phyloP scores from a whole-genome alignment of 1,284 basidiomycete genomes.

The Ganoderma lucidum region DNA sequence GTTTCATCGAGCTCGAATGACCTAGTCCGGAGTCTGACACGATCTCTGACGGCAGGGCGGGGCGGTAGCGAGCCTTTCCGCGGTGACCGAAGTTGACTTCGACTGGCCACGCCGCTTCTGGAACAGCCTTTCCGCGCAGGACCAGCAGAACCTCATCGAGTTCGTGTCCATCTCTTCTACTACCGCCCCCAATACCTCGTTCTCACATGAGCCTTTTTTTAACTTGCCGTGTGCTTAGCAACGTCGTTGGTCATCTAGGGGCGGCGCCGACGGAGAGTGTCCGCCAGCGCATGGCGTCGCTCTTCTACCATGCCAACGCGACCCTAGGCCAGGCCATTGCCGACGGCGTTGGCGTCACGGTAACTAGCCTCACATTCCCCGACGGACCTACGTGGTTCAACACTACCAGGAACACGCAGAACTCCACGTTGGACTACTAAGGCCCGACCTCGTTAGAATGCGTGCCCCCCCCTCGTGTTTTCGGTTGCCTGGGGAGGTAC shows the following conservation, averaged over 20 bases:
- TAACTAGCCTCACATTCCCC: conserved; percentile 32
- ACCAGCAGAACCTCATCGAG: conserved; percentile 48
- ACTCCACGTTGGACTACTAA: conserved; percentile 33
- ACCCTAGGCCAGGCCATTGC: conserved; percentile 46
- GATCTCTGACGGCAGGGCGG: conserved; percentile 35
- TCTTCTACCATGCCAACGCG: conserved; percentile 46
- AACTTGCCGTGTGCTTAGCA: conserved; percentile 29
- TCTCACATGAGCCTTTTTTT: background rate
- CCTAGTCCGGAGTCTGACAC: background rate
- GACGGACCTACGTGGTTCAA: conserved; percentile 40
- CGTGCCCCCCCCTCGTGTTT: background rate
- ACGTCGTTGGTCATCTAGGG: conserved; percentile 50
- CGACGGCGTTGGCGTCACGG: conserved; percentile 42
- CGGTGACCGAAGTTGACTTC: conserved; percentile 50
- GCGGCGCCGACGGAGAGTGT: conserved; percentile 41
- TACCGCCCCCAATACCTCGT: background rate
- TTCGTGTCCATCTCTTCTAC: conserved; percentile 13
- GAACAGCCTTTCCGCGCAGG: conserved; percentile 48
- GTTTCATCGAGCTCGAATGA: background rate
- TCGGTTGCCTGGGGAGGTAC: background rate
- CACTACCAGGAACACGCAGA: conserved; percentile 33
- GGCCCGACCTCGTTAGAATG: background rate
- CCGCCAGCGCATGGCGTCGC: conserved; percentile 43
- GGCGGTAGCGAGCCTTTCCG: conserved; percentile 42
- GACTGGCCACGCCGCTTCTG: conserved; percentile 52